phyloP scores from a whole-genome alignment of 352 stramenopile genomes.

The Globisporangium cylindrosporum region DNA sequence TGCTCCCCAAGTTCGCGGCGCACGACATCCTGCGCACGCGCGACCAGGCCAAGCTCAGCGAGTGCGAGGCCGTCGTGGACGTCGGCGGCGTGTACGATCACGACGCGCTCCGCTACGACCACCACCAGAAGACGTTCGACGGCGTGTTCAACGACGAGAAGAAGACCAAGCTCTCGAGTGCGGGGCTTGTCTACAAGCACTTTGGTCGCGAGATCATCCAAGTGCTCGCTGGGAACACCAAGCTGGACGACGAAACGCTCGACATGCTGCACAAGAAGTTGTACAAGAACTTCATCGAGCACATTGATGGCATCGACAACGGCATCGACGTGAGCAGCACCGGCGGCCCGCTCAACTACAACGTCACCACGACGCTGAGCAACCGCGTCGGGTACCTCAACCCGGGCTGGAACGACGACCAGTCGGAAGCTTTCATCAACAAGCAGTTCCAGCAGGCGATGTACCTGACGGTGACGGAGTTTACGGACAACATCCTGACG shows the following conservation, averaged over 20 bases:
- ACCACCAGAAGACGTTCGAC: slow-evolving; percentile 96
- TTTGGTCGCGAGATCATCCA: slow-evolving; percentile 96
- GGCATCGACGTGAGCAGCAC: slow-evolving; percentile 87
- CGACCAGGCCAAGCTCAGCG: slow-evolving; percentile 88
- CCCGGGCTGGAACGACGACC: slow-evolving; percentile 95
- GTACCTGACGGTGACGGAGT: slow-evolving; percentile 93
- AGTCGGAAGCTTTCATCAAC: slow-evolving; percentile 74
- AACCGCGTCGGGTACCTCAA: slow-evolving; percentile 93
- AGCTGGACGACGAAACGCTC: slow-evolving; percentile 64
- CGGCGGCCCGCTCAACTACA: slow-evolving; percentile 62
- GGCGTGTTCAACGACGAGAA: slow-evolving; percentile 71
- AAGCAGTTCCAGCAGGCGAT: slow-evolving; percentile 94
- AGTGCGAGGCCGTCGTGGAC: slow-evolving; percentile 96
- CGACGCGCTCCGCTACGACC: slow-evolving; percentile 90
- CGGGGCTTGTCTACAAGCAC: slow-evolving; percentile 98
- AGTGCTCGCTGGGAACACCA: slow-evolving; percentile 40
- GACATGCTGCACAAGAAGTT: slow-evolving; percentile 90
- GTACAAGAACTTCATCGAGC: slow-evolving; percentile 97
- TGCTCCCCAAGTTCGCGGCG: slow-evolving; percentile 88
- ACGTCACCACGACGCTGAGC: slow-evolving; percentile 75
- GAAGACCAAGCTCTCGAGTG: slow-evolving; percentile 93
- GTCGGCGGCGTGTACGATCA: slow-evolving; percentile 96
- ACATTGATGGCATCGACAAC: slow-evolving; percentile 99
- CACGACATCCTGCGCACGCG: slow-evolving; percentile 86
- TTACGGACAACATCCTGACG: slow-evolving; percentile 87